Base-by-base conservation (phyloP, 352 stramenopile species). In the Saprolegnia parasitica region DNA sequence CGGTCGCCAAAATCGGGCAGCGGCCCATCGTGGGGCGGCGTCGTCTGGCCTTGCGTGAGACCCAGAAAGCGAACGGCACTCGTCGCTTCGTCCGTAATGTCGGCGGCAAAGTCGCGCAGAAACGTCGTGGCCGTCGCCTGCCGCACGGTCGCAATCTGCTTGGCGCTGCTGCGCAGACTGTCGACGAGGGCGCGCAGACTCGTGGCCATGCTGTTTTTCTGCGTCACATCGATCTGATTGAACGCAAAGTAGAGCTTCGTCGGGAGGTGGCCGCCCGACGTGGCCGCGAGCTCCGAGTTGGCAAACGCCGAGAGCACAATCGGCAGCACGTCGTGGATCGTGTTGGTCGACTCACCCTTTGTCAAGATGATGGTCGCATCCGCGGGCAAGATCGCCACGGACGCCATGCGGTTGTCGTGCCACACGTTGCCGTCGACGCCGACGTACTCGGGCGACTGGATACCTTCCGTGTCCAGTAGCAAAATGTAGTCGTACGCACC, bases 291-390 rank as follows among this genome's bases (percentile, higher is more conserved):
- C 47, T 55, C 47, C n/a, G 47, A 55, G 47, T 55, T 29, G 24
- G 24, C n/a, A 55, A 55, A 55, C 2, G 24, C 47, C n/a, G 47
- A 55, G n/a, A 55, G 24, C 47, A 55, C 47, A 5, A 55, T 55
- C n/a, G 47, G 47, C 2, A 55, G 24, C n/a, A 55, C 24, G n/a
- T 55, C 47, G 47, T 29, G 2, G 47, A 55, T 55, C n/a, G 47
- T 55, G n/a, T 23, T 55, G 5, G 47, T 55, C 24, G 47, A 55
- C 47, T 55, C 47, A 5, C 47, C 47, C 5, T 55, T 55, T 29
- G 47, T 55, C 47, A 55, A 55, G n/a, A 55, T 55, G 24, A 55
- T 55, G 5, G 47, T 55, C n/a, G 47, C 47, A 55, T 55, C 47
- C 2, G 47, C 47, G 5, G 47, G 47, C 47, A 55, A 55, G 5